Evolutionary conservation across 2,329 filamentous ascomycete genomes (phyloP).

Genomic region (Colletotrichum orbiculare): DNA sequence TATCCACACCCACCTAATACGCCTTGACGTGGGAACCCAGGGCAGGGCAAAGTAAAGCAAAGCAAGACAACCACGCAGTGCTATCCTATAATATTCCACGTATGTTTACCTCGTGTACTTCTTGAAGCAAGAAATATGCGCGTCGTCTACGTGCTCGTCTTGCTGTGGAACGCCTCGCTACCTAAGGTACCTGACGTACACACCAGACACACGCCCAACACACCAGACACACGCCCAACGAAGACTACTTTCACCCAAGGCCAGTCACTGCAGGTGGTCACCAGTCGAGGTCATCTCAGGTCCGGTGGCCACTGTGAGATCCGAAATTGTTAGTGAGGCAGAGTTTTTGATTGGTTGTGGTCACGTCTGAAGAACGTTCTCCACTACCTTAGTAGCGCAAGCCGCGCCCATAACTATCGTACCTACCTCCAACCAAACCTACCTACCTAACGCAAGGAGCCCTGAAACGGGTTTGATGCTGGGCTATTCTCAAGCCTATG

Average conservation of each 20-base stretch:
- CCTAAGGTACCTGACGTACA: neutral
- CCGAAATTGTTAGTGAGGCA: constrained; percentile 25
- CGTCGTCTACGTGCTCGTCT: too few relatives aligned
- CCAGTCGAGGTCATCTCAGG: neutral
- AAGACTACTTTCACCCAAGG: too few relatives aligned
- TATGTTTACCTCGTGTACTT: too few relatives aligned
- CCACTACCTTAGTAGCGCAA: neutral
- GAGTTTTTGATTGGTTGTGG: constrained; percentile 23
- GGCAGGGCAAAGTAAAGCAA: too few relatives aligned
- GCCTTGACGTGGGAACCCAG: too few relatives aligned
- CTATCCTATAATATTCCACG: too few relatives aligned
- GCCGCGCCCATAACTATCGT: neutral
- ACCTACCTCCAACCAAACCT: neutral
- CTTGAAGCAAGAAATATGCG: neutral
- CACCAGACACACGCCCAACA: neutral
- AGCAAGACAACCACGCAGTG: too few relatives aligned
- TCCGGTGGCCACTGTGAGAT: neutral
- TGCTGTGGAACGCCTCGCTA: neutral
- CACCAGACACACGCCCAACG: neutral
- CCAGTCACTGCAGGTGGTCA: too few relatives aligned
- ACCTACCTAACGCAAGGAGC: too few relatives aligned
- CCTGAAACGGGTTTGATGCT: too few relatives aligned
- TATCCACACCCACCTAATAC: too few relatives aligned
- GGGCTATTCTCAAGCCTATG: too few relatives aligned
- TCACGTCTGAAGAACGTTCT: constrained; percentile 17